phyloP scores from a whole-genome alignment of 164 flowering plant genomes.

The Macadamia integrifolia region DNA sequence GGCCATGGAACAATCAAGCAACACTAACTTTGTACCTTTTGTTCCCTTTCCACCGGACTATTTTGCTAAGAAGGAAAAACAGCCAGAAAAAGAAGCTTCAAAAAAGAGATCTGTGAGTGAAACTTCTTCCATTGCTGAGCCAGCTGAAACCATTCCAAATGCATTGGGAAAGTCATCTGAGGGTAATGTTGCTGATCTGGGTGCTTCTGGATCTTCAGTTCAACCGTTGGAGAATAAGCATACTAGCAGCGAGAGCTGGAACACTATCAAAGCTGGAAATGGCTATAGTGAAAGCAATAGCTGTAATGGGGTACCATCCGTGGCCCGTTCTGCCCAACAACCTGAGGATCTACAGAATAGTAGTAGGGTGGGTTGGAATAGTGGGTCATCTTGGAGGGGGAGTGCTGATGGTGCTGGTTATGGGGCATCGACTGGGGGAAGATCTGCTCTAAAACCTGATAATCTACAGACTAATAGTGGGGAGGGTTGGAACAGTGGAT shows the following conservation, averaged over 20 bases:
- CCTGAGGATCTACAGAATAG: slow-evolving; percentile 6
- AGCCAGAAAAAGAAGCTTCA: slow-evolving; percentile 20
- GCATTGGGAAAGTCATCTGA: slow-evolving; percentile 12
- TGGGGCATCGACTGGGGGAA: too few relatives aligned
- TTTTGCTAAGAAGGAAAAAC: slow-evolving; percentile 65
- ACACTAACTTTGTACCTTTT: slow-evolving; percentile 69
- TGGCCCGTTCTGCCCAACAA: slow-evolving; percentile 10
- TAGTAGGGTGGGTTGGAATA: slow-evolving; percentile 14
- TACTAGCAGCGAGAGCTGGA: slow-evolving; percentile 14
- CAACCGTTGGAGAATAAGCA: slow-evolving; percentile 19
- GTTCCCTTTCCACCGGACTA: slow-evolving; percentile 95
- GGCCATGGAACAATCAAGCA: slow-evolving; percentile 63
- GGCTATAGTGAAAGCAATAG: slow-evolving; percentile 10
- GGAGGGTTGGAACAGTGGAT: too few relatives aligned
- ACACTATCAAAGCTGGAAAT: slow-evolving; percentile 13
- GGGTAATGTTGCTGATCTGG: background rate
- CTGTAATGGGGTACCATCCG: slow-evolving; percentile 7
- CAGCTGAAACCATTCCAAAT: slow-evolving; percentile 9
- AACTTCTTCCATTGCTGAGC: slow-evolving; percentile 16
- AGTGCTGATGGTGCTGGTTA: background rate
- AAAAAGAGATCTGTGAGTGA: slow-evolving; percentile 13
- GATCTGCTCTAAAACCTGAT: too few relatives aligned
- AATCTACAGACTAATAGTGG: too few relatives aligned
- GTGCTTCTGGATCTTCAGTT: slow-evolving; percentile 2
- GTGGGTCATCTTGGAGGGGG: slow-evolving; percentile 15